Base-by-base conservation (phyloP, 768 basidiomycete species). In the Agaricus blazei region DNA sequence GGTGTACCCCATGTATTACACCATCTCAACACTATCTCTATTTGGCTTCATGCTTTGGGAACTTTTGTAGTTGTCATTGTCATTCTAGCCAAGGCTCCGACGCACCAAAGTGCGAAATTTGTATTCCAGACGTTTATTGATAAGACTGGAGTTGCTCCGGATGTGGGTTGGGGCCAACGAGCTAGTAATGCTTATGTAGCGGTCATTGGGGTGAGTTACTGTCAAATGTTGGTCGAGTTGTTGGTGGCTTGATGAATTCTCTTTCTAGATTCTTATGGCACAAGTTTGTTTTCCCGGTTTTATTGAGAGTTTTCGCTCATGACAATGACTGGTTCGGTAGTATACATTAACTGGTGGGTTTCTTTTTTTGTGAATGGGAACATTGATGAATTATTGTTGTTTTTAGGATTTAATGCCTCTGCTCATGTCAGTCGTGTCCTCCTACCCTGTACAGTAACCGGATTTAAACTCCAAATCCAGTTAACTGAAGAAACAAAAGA, bases 401-500 rank as follows among this genome's bases (percentile, higher is more conserved):
- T 43, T 23, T n/a, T 48, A 84, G 86, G 85, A 2, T 90, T 87
- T 64, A 87, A 90, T 62, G 88, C 87, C 14, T 80, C 86, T 64
- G 79, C 87, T 50, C 84, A 85, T 70, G 85, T 83, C 60, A 56
- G 81, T 65, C 38, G 11, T 34, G 19, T 41, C 29, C 11, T 47
- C 29, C 34, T 7, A n/a, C 29, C 46, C 4, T 6, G 15, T 15
- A 3, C 5, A 5, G 11, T 4, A n/a, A n/a, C 31, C 12, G 8
- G 2, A 47, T 15, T 24, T 28, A n/a, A 43, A 8, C 28, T 31
- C 11, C 41, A 11, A 38, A 37, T 1, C 14, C 29, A 86, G 83
- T 85, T 88, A 85, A 86, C 85, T 0, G 88, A 90, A 68, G 88
- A 92, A 68, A 92, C 89, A 0, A 80, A 71, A 47, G 87, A 81